Evolutionary conservation across 495 filamentous ascomycete species (phyloP), one percentile per base, ranked within the genome.

Genomic region (Penicillium subrubescens): DNA sequence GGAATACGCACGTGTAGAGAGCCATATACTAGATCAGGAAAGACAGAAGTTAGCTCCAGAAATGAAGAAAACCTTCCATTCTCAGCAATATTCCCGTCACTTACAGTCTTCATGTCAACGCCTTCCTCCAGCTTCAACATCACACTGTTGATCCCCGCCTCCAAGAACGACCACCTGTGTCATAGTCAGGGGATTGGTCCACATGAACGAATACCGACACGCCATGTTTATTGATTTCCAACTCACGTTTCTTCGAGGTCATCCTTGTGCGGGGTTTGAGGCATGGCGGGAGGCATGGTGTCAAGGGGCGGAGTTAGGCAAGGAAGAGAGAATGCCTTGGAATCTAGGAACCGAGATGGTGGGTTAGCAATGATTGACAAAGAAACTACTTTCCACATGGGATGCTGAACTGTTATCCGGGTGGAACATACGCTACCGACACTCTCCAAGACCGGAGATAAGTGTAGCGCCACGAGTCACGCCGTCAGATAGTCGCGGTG

Each of bases 71-170:
- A 41, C 11, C 27, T 35, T 10, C 21, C 17, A 15, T 29, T 59
- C 31, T 29, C 5, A 17, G 15, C n/a, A 48, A 21, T 17, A 29
- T 25, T 15, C 12, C 15, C n/a, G 43, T 27, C n/a, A 83, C 90
- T 70, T 83, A 94, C 92, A 57, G 89, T 92, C 62, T 86, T 83
- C 88, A 97, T 92, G 70, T 99, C 94, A 76, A 99, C 88, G 37
- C 95, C 95, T 57, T 92, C 90, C 66, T 93, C 90, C 41, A 98
- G 82, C 71, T 94, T 90, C 62, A 83, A 85, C 95, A 99, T 99
- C 67, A 99, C 96, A 72, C 88, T 90, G 62, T 92, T 86, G 62
- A 99, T 90, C 48, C 94, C 94, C 37, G 80, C 79, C 77, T 98
- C 91, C 59, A 99, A 77, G 79, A 94, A 97, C 21, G 81, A 79